Conservation (phyloP, 139 green algal species). For the Chlorella sp. region DNA sequence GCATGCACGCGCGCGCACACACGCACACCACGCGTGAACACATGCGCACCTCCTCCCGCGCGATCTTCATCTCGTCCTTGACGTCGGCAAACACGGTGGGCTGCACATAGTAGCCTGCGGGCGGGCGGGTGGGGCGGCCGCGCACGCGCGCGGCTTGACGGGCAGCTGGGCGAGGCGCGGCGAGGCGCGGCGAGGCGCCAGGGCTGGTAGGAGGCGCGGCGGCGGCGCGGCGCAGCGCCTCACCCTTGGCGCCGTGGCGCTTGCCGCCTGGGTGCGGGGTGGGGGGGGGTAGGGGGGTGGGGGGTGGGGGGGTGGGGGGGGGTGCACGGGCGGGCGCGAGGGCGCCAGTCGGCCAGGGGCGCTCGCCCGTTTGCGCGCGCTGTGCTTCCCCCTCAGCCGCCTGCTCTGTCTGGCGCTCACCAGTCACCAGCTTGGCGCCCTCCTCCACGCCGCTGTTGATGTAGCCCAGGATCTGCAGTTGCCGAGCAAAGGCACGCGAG, state of each 20-base stretch:
- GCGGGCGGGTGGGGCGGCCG: neutral
- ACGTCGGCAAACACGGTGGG: conserved; percentile 25
- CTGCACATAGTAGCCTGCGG: conserved; percentile 57
- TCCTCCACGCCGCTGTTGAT: conserved; percentile 48
- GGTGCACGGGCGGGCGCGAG: too few species aligned
- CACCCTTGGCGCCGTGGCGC: conserved; percentile 49
- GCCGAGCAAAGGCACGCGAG: neutral
- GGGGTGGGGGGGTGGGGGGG: too few species aligned
- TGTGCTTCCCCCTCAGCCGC: too few species aligned
- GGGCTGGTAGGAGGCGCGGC: neutral
- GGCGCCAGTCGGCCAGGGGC: too few species aligned
- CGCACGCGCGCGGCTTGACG: too few species aligned
- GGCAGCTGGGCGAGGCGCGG: neutral
- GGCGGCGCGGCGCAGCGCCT: conserved; percentile 53
- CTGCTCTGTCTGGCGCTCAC: too few species aligned
- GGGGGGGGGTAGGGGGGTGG: too few species aligned
- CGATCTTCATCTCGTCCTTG: conserved; percentile 59
- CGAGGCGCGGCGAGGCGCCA: neutral
- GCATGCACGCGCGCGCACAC: too few species aligned
- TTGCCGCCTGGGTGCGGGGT: too few species aligned
- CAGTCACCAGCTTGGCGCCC: conserved; percentile 46
- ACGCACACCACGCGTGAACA: too few species aligned
- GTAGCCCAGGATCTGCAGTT: conserved; percentile 41
- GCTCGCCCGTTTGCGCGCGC: too few species aligned
- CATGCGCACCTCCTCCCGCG: conserved; percentile 54